phyloP scores from a whole-genome alignment of 2,329 filamentous ascomycete genomes.

The Fusarium sp. region DNA sequence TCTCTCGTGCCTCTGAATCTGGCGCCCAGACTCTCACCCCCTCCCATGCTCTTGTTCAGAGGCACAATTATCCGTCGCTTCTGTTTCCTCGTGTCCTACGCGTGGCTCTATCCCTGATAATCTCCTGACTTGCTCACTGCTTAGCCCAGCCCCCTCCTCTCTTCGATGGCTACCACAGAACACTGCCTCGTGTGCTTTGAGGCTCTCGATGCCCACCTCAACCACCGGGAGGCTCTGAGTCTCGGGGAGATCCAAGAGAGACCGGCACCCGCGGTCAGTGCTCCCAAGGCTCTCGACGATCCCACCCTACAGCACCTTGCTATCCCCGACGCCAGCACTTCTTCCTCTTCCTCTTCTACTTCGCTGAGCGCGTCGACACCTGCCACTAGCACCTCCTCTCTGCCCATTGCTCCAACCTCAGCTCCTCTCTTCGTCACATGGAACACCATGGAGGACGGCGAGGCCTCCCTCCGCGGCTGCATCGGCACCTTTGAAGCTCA shows the following conservation, averaged over 20 bases:
- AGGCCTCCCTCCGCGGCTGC: constrained; percentile 79
- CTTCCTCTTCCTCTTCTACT: constrained; percentile 52
- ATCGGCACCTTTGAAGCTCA: constrained; percentile 92
- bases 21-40: neutral
- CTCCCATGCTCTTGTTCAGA: constrained; percentile 26
- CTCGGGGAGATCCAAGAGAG: constrained; percentile 74
- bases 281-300: constrained; percentile 45
- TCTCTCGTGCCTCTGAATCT: constrained; percentile 12
- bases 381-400: constrained; percentile 55
- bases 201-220: constrained; percentile 76
- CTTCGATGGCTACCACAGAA: constrained; percentile 77
- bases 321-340: constrained; percentile 43
- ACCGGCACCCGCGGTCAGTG: constrained; percentile 53
- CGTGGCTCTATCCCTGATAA: constrained; percentile 18
- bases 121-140: neutral
- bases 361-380: constrained; percentile 56
- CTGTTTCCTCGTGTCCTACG: constrained; percentile 18
- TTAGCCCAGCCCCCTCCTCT: constrained; percentile 8
- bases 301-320: constrained; percentile 55
- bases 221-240: constrained; percentile 70
- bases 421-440: constrained; percentile 93
- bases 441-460: constrained; percentile 69
- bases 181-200: constrained; percentile 98
- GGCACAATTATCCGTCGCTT: constrained; percentile 11
- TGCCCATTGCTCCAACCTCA: constrained; percentile 52